Base-by-base conservation (phyloP, 2,329 filamentous ascomycete species). In the Calonectria honghensis region DNA sequence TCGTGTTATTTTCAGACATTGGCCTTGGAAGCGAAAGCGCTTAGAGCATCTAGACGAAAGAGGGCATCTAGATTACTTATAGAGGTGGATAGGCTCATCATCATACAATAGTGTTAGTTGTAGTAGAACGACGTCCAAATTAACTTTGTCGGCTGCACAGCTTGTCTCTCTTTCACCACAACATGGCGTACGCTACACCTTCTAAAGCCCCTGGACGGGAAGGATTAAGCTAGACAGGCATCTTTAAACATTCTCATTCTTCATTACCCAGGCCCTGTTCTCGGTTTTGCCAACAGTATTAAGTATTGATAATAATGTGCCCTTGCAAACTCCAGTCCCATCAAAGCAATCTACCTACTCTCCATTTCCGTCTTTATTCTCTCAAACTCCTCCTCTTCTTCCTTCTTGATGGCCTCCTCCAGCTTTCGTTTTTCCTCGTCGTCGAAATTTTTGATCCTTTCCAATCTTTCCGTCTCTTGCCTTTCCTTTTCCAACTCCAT, bases 41-140 rank as follows among this genome's bases (percentile, higher is more conserved):
- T 37, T 39, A 18, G 32, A 63, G 24, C 57, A 41, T 39, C 24
- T 39, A 31, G 57, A 63, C 14, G n/a, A 63, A 27, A 37, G 24
- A 20, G n/a, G 39, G n/a, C 37, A 63, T 39, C 57, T 41, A 29
- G 35, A 63, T 41, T 63, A 63, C 37, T 63, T 41, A 39, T 63
- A 63, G 57, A 63, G 57, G 27, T n/a, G 57, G 37, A 41, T 16
- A 7, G 24, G 35, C 57, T 61, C 24, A 63, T 63, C 24, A 63
- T 63, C 24, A 37, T 39, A 63, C n/a, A 41, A 37, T 63, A 63
- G 35, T 63, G 18, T 48, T 48, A 24, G 45, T 13, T 63, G 52
- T 41, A 63, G 14, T 63, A 20, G 24, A 63, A 29, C 18, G 37
- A 41, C 24, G 18, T 29, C 10, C 13, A 16, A 54, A 63, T 29